Conservation (phyloP, 225 moss, liverwort and hornwort species). For the Pseudoscleropodium purum region DNA sequence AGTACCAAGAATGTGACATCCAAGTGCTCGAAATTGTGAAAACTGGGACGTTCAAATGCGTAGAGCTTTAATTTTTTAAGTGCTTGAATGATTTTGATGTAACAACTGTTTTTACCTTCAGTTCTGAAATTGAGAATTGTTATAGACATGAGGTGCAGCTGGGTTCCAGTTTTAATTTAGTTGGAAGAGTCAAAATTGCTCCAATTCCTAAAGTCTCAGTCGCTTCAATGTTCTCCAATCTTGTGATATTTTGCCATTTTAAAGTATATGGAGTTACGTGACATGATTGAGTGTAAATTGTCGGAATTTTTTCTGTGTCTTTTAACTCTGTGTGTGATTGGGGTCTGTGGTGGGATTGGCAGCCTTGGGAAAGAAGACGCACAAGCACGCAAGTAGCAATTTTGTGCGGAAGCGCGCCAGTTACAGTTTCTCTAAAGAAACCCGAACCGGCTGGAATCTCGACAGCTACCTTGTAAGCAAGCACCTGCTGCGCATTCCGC, state of each 20-base stretch:
- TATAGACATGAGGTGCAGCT: no score
- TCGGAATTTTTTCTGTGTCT: neutral
- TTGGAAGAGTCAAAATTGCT: neutral
- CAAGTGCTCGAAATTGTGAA: no score
- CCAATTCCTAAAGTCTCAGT: neutral
- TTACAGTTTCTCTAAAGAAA: slow-evolving; percentile 8
- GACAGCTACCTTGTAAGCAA: slow-evolving; percentile 11
- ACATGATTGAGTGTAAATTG: neutral
- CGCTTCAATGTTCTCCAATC: neutral
- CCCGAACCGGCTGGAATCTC: neutral
- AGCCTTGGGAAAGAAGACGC: slow-evolving; percentile 4
- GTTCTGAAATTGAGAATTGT: no score
- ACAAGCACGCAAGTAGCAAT: neutral
- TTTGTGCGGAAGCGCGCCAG: slow-evolving; percentile 14
- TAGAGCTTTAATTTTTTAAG: neutral
- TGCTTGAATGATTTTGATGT: neutral
- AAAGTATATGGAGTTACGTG: neutral
- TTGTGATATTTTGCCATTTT: neutral
- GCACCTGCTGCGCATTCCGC: neutral
- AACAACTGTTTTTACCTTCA: neutral
- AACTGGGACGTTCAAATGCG: neutral
- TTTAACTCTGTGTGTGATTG: neutral
- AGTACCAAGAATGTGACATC: neutral
- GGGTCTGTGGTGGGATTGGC: neutral
- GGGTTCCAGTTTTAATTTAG: neutral